These are phyloP conservation scores for Drechmeria coniospora DNA, from an alignment of 2,329 filamentous ascomycete genomes.

Conservation along the genomic window DNA sequence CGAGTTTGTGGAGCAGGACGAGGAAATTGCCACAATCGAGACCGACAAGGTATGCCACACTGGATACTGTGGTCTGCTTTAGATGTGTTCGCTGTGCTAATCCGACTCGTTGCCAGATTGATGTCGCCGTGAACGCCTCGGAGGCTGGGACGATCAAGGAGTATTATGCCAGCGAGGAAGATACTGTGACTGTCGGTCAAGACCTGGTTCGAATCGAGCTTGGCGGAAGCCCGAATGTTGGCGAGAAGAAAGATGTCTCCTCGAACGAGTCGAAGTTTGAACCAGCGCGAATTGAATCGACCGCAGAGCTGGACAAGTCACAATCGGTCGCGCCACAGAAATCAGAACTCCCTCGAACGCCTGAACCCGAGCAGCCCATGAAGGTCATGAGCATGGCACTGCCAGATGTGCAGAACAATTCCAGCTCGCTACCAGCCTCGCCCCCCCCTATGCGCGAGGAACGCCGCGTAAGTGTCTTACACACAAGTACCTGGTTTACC, in stretches of 20 bases:
- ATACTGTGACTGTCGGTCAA: slow-evolving; percentile 88
- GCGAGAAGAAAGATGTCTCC: slow-evolving; percentile 21
- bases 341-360: slow-evolving; percentile 22
- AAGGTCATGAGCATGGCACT: no score
- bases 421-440: slow-evolving; percentile 11
- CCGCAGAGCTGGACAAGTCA: slow-evolving; percentile 9
- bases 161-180: slow-evolving; percentile 80
- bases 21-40: slow-evolving; percentile 97
- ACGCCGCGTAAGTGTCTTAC: slow-evolving; percentile 58
- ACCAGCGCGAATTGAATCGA: slow-evolving; percentile 15
- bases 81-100: slow-evolving; percentile 3
- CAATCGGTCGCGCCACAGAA: slow-evolving; percentile 13
- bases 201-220: slow-evolving; percentile 75
- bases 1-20: slow-evolving; percentile 86
- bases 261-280: no score
- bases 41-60: slow-evolving; percentile 68
- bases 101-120: slow-evolving; percentile 45
- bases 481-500: no score
- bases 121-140: slow-evolving; percentile 90
- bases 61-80: not conserved
- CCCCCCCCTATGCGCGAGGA: no score
- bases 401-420: no score
- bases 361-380: slow-evolving; percentile 10
- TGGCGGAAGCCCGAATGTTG: slow-evolving; percentile 37
- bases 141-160: slow-evolving; percentile 85